Base-by-base conservation (phyloP, 768 basidiomycete genomes). In the Lentinula lateritia region DNA sequence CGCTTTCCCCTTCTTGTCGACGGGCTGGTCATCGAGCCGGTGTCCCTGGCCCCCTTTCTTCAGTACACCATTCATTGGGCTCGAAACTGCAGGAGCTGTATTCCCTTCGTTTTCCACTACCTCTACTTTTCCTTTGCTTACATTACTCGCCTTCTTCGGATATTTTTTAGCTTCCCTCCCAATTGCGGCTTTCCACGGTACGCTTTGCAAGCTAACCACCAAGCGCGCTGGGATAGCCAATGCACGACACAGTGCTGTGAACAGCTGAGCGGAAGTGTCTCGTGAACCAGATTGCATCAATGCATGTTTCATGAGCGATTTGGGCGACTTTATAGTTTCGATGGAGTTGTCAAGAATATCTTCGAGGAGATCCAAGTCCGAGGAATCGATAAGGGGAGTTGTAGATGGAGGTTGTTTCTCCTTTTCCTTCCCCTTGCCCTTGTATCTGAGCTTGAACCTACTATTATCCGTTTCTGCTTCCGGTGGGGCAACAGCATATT, bases 221-320 rank as follows among this genome's bases (percentile, higher is more conserved):
- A 98, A 78, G 52, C 97, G 79, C 6, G 94, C 84, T 0, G 95
- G 95, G 18, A 98, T 85, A 10, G 87, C 89, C 6, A 98, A 79
- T 6, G 87, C 92, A 20, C 97, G 82, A 71, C 93, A 93, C 0
- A 97, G 77, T 0, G 92, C 87, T 5, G 94, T 95, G 71, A 98
- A 98, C 3, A 98, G 80, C 66, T 96, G 93, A 0, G 93, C 90
- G 61, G 90, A 90, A 42, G 85, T 84, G 71, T 99, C 97, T 63
- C 92, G 81, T 23, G 87, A 90, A 6, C 95, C 97, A 62, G 75
- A 79, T 59, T 81, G 83, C 81, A 89, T 87, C 18, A 98, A 75
- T 0, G 87, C 89, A 70, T 95, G 93, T 70, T 97, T 98, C 92
- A 95, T 95, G 42, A 98, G 79, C 65, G 92, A 94, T 70, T 95